Evolutionary conservation across 2,329 filamentous ascomycete species (phyloP).

Genomic region (Pyrenophora tritici-repentis): DNA sequence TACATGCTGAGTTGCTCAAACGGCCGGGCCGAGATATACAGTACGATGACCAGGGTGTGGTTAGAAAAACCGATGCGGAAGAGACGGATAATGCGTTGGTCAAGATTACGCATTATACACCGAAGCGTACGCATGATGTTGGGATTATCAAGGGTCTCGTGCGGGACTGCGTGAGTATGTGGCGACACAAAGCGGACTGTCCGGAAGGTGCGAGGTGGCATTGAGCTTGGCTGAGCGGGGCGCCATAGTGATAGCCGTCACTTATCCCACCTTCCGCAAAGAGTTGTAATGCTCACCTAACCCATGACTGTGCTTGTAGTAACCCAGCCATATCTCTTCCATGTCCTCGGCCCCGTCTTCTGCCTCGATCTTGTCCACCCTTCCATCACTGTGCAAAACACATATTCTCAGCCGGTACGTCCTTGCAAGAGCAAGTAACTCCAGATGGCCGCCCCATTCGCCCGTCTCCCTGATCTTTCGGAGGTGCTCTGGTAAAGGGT

Average conservation of each 20-base stretch:
- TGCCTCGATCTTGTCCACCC: conserved; percentile 74
- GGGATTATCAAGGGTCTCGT: conserved; percentile 54
- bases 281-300: conserved; percentile 98
- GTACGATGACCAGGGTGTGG: conserved; percentile 62
- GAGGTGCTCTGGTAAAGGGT: conserved; percentile 74
- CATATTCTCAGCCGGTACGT: conserved; percentile 80
- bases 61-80: conserved; percentile 53
- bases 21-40: conserved; percentile 69
- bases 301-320: conserved; percentile 92
- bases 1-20: conserved; percentile 73
- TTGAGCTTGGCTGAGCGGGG: neutral
- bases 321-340: conserved; percentile 83
- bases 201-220: conserved; percentile 6
- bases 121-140: conserved; percentile 60
- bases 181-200: conserved; percentile 45
- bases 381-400: conserved; percentile 80
- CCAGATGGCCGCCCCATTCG: conserved; percentile 94
- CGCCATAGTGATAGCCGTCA: neutral
- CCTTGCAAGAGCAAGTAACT: conserved; percentile 81
- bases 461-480: conserved; percentile 81
- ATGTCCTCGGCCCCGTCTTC: conserved; percentile 48
- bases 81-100: conserved; percentile 50
- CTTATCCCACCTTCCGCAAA: conserved; percentile 55
- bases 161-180: conserved; percentile 56
- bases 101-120: conserved; percentile 60